A percentile compares a stretch with the other conserved stretches of the same genome.
Evolutionary conservation across 2,329 filamentous ascomycete genomes (phyloP).

Genomic region (Xylariaceae sp.): DNA sequence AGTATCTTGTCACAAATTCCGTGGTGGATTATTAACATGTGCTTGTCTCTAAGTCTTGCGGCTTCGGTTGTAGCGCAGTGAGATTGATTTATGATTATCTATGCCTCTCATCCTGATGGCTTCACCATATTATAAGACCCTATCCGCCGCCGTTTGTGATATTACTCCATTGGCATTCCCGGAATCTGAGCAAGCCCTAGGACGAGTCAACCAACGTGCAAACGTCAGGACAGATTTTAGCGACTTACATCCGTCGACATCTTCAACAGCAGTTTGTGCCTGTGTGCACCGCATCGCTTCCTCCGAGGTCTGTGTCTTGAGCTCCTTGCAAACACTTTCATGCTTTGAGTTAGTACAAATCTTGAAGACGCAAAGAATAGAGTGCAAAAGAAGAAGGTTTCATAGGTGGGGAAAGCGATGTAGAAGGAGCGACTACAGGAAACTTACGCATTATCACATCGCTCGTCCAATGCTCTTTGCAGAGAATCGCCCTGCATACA

Average conservation of each 20-base stretch:
- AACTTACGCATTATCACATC: conserved; percentile 31
- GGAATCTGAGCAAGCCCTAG: conserved; percentile 13
- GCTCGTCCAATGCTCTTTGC: conserved; percentile 38
- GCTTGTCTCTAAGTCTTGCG: no score
- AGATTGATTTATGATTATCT: no score
- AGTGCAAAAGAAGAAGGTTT: conserved; percentile 33
- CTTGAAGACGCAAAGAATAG: conserved; percentile 32
- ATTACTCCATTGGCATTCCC: conserved; percentile 11
- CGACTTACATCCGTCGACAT: conserved; percentile 29
- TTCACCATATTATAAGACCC: no score
- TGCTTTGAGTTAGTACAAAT: conserved; percentile 15
- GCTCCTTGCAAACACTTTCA: conserved; percentile 21
- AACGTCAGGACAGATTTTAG: background rate
- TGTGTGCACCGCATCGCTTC: conserved; percentile 28
- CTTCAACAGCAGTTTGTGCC: conserved; percentile 24
- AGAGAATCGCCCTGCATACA: conserved; percentile 32
- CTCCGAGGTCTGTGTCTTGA: conserved; percentile 27
- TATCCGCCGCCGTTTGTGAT: background rate
- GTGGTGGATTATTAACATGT: no score
- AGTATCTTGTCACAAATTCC: no score
- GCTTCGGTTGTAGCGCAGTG: no score
- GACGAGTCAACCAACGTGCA: background rate
- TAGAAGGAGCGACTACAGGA: no score
- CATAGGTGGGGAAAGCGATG: no score
- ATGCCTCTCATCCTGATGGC: no score